Base-by-base conservation (phyloP, 2,329 filamentous ascomycete genomes). In the Ophiobolus disseminans region DNA sequence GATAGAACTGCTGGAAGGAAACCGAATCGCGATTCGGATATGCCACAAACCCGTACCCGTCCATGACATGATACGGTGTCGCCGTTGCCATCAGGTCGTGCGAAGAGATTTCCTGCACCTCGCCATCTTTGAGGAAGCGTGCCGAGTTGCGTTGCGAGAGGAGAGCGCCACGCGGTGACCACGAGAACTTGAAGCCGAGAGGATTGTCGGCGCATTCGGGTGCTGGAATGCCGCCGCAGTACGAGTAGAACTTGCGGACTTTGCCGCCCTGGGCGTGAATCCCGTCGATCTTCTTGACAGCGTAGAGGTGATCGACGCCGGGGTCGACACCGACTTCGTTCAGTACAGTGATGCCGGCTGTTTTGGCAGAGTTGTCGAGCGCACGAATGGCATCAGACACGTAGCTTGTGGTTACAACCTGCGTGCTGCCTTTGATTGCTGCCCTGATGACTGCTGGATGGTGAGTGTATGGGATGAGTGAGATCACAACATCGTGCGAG, bases 221-320 rank as follows among this genome's bases (percentile, higher is more conserved):
- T 4, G 49, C 44, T 26, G 49, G 44, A 52, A 21, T 9, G n/a
- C 45, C 45, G 9, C 45, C 45, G 20, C 50, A 50, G 34, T 54
- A 50, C 11, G 50, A 50, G 38, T 54, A 50, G 38, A 54, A 54
- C 28, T 50, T 37, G 9, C 38, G 42, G 14, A 54, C 41, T 17
- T 46, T 54, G 5, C 46, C 50, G 4, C 50, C 46, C 35, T 50
- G 19, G 4, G 30, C 22, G 32, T 54, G 50, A 10, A 48, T 26
- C 17, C 43, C 23, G n/a, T 48, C 21, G 39, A 54, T 55, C 43
- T 31, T 48, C 34, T 50, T 50, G 42, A 55, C 41, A 20, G 43
- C 47, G 20, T 48, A 55, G 47, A 55, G 11, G 22, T 47, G 82
- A 56, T 85, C 82, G 8, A 75, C 64, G 35, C 75, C 65, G 4